Conservation (phyloP, 805 yeast genomes). For the Metschnikowia dekortorum region DNA sequence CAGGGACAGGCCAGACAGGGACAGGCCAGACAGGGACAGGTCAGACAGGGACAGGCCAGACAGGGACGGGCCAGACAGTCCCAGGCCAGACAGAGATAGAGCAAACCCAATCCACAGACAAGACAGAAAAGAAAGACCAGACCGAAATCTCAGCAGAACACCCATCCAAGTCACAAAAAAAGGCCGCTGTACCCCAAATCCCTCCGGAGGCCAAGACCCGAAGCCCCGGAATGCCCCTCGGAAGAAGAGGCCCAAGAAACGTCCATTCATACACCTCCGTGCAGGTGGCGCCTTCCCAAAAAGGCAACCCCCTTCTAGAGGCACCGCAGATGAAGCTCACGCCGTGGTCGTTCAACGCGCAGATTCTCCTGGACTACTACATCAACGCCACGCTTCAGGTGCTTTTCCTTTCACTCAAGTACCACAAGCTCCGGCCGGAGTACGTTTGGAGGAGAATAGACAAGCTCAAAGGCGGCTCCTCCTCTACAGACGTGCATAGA, state of each 20-base stretch:
- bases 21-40: background rate
- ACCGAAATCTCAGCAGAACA: too few relatives aligned
- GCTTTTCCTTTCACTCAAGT: constrained; percentile 61
- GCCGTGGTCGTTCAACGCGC: constrained; percentile 51
- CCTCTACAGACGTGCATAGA: constrained; percentile 22
- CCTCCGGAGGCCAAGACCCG: background rate
- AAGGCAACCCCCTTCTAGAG: constrained; percentile 65
- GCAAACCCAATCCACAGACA: too few relatives aligned
- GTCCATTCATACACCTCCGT: constrained; percentile 28
- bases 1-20: background rate
- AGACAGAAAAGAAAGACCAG: too few relatives aligned
- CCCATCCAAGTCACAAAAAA: too few relatives aligned
- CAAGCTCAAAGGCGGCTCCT: constrained; percentile 36
- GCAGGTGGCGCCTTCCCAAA: constrained; percentile 61
- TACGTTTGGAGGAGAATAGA: constrained; percentile 55
- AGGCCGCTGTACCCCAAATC: too few relatives aligned
- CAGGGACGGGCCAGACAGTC: too few relatives aligned
- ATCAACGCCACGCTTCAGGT: constrained; percentile 54
- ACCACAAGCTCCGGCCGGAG: constrained; percentile 74
- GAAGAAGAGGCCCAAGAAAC: constrained; percentile 6
- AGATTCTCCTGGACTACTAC: constrained; percentile 57
- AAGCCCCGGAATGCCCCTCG: background rate
- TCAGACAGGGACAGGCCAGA: background rate
- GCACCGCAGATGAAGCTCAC: constrained; percentile 45
- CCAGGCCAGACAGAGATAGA: too few relatives aligned